Evolutionary conservation across 2,329 filamentous ascomycete species (phyloP).

Genomic region (Orbilia quercus): DNA sequence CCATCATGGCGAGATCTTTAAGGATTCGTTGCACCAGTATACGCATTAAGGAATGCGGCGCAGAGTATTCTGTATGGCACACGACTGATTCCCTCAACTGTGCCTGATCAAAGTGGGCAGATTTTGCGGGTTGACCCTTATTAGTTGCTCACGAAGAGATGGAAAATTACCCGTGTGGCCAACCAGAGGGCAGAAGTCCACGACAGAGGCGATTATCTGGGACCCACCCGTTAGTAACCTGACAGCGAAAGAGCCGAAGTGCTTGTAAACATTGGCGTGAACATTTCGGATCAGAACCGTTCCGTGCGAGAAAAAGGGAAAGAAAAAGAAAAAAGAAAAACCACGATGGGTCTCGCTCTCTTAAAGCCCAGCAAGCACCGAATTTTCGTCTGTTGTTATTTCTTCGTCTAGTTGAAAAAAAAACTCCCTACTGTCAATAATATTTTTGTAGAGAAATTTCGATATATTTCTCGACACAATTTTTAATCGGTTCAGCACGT

Average conservation of each 20-base stretch:
- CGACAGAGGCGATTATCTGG: slow-evolving; percentile 16
- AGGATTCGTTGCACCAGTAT: too few species aligned
- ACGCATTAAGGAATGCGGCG: too few species aligned
- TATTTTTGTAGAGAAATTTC: slow-evolving; percentile 30
- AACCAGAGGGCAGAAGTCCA: slow-evolving; percentile 21
- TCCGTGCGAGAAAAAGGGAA: slow-evolving; percentile 49
- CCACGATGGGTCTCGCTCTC: slow-evolving; percentile 43
- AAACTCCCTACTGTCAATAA: not conserved
- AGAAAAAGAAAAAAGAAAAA: slow-evolving; percentile 56
- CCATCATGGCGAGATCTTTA: not conserved
- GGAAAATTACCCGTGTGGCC: slow-evolving; percentile 39
- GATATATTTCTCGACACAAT: slow-evolving; percentile 15
- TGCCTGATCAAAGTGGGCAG: not conserved
- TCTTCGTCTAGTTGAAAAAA: slow-evolving; percentile 31
- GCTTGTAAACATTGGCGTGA: slow-evolving; percentile 8
- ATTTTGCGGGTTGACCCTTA: not conserved
- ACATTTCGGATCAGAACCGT: slow-evolving; percentile 31
- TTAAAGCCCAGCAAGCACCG: slow-evolving; percentile 49
- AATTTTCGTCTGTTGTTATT: slow-evolving; percentile 18
- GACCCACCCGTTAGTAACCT: slow-evolving; percentile 30
- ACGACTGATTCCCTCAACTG: not conserved
- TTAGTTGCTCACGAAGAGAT: not conserved
- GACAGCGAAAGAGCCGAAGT: slow-evolving; percentile 5
- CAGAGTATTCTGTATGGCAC: not conserved
- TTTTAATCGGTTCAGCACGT: slow-evolving; percentile 17